Base-by-base conservation (phyloP, 352 stramenopile genomes). In the Pythium biforme region DNA sequence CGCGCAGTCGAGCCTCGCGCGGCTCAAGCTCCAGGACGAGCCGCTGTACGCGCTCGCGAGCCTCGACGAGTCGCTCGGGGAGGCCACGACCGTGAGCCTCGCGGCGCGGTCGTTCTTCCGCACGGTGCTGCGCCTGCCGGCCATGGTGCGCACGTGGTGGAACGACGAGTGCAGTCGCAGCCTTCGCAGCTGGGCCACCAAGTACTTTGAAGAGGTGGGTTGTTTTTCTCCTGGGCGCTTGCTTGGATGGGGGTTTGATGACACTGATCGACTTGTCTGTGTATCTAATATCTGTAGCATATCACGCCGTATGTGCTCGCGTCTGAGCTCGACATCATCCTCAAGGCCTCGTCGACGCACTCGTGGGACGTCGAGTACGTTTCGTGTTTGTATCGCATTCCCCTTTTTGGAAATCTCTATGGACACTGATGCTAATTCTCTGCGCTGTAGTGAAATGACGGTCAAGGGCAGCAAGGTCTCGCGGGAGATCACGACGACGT, bases 61-160 rank as follows among this genome's bases (percentile, higher is more conserved):
- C 26, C 56, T 90, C 53, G 59, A 76, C 6, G 53, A 50, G 17
- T 29, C 22, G 31, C 11, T 66, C 14, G 62, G 51, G 10, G 48
- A 55, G 11, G 43, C 52, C 19, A 52, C 57, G 33, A 52, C 59
- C 8, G 59, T 83, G 57, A 56, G 73, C 11, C 54, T 95, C 27
- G 80, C 68, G 0, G 86, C 80, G 27, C 77, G 70, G 19, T 81
- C 90, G 22, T 92, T 95, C 50, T 94, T 94, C 73, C 83, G 82
- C 31, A 95, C 86, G 19, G 84, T 91, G 8, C 59, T 92, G 63
- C 81, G 81, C 4, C 66, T 97, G 14, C 88, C 89, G 23, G 84
- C 88, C 9, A 92, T 97, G 73, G 87, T 95, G 50, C 86, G 89
- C 26, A 81, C 86, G 14, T 97, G 89, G 88, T 97, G 88, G 88